phyloP scores from a whole-genome alignment of 768 basidiomycete genomes.

The Termitomyces sp. region DNA sequence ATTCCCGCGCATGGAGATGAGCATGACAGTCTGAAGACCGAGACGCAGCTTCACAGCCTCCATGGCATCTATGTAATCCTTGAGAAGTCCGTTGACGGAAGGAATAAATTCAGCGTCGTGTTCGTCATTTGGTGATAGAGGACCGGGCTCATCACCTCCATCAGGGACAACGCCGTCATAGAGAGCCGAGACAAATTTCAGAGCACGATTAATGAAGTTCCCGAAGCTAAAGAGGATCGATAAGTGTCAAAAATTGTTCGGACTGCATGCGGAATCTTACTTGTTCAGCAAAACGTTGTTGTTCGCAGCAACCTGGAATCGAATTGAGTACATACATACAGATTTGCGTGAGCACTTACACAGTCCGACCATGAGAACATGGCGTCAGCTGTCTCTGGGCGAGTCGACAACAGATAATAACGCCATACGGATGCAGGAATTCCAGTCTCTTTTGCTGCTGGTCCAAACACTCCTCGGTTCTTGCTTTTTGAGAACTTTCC shows the following conservation, averaged over 20 bases:
- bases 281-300: slow-evolving; percentile 94
- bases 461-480: slow-evolving; percentile 95
- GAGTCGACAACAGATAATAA: slow-evolving; percentile 87
- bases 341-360: slow-evolving; percentile 36
- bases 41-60: slow-evolving; percentile 86
- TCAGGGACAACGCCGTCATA: slow-evolving; percentile 80
- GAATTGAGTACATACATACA: not conserved
- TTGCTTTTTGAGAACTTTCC: slow-evolving; percentile 99
- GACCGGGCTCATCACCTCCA: slow-evolving; percentile 61
- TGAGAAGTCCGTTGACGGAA: slow-evolving; percentile 73
- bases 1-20: slow-evolving; percentile 84
- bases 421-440: slow-evolving; percentile 95
- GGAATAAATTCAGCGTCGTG: slow-evolving; percentile 71
- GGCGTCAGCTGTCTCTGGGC: slow-evolving; percentile 91
- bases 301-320: slow-evolving; percentile 72
- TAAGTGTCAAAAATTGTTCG: not conserved
- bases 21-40: slow-evolving; percentile 87
- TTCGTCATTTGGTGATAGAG: slow-evolving; percentile 60
- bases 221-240: slow-evolving; percentile 63
- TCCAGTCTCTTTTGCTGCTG: slow-evolving; percentile 88
- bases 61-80: slow-evolving; percentile 82
- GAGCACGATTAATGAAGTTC: slow-evolving; percentile 92
- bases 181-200: slow-evolving; percentile 90
- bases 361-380: slow-evolving; percentile 98
- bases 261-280: slow-evolving; percentile 30